These are phyloP conservation scores for Leptographium flavum DNA, from an alignment of 2,329 filamentous ascomycete genomes.

Conservation along the genomic window DNA sequence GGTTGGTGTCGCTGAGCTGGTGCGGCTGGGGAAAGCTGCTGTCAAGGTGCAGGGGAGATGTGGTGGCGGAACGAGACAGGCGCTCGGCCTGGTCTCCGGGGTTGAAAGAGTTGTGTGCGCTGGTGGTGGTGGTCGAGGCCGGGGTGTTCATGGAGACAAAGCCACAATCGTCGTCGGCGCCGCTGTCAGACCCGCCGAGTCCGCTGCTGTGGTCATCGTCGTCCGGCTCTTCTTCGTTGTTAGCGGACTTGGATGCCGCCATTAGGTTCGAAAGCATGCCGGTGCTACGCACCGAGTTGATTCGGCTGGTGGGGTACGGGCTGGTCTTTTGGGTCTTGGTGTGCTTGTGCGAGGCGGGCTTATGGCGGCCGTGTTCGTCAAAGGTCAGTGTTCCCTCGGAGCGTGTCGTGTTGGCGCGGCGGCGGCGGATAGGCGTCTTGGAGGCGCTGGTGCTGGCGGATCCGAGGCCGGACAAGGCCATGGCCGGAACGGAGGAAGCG, in stretches of 20 bases:
- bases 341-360: conserved; percentile 43
- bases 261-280: conserved; percentile 26
- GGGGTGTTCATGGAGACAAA: conserved; percentile 13
- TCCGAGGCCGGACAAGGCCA: conserved; percentile 8
- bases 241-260: conserved; percentile 22
- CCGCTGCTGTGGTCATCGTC: conserved; percentile 13
- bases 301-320: conserved; percentile 45
- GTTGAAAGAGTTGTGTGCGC: background rate
- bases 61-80: conserved; percentile 45
- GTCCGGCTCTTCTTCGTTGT: conserved; percentile 20
- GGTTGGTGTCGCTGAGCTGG: conserved; percentile 19
- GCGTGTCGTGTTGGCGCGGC: conserved; percentile 42
- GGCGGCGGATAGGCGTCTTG: conserved; percentile 22
- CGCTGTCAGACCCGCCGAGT: conserved; percentile 8
- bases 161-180: conserved; percentile 5
- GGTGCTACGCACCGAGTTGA: conserved; percentile 41
- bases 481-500: conserved; percentile 13
- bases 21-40: conserved; percentile 7
- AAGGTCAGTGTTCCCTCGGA: conserved; percentile 45
- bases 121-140: conserved; percentile 19
- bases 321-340: conserved; percentile 47
- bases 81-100: conserved; percentile 19
- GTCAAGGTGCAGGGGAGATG: conserved; percentile 43
- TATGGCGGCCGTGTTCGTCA: conserved; percentile 51
- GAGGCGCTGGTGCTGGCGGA: conserved; percentile 10